phyloP scores from a whole-genome alignment of 192 early-diverging fungal genomes.

The Gaertneriomyces semiglobifer region DNA sequence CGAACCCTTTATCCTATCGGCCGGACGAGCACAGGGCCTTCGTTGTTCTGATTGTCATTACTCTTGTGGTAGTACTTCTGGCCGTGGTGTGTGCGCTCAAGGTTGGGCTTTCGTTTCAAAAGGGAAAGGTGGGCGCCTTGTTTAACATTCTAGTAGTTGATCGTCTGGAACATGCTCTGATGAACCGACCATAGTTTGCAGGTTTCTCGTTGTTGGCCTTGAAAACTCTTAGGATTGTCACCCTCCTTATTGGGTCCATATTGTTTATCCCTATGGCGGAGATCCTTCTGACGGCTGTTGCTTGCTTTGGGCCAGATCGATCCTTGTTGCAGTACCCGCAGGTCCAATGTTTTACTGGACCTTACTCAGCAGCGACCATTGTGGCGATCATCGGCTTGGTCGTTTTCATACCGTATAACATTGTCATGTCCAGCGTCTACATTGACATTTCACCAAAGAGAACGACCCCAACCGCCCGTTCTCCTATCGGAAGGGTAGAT shows the following conservation, averaged over 20 bases:
- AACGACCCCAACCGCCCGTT: background rate
- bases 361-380: constrained; percentile 9
- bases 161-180: background rate
- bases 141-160: background rate
- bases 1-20: constrained; percentile 29
- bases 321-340: constrained; percentile 12
- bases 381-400: constrained; percentile 12
- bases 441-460: constrained; percentile 10
- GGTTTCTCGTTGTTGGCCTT: constrained; percentile 24
- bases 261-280: constrained; percentile 28
- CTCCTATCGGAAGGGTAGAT: constrained; percentile 22
- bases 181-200: constrained; percentile 15
- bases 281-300: constrained; percentile 23
- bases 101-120: constrained; percentile 26
- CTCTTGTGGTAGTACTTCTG: constrained; percentile 2
- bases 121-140: constrained; percentile 22
- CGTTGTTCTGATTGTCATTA: constrained; percentile 23
- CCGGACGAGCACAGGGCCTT: constrained; percentile 3
- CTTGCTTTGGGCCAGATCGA: constrained; percentile 5
- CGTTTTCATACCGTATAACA: constrained; percentile 19
- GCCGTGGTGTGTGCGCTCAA: constrained; percentile 13
- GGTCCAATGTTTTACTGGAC: constrained; percentile 19
- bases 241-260: constrained; percentile 20
- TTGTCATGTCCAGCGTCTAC: constrained; percentile 27
- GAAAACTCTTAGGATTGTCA: constrained; percentile 26